Conservation (phyloP, 2,329 filamentous ascomycete genomes). For the Zymoseptoria pseudotritici region DNA sequence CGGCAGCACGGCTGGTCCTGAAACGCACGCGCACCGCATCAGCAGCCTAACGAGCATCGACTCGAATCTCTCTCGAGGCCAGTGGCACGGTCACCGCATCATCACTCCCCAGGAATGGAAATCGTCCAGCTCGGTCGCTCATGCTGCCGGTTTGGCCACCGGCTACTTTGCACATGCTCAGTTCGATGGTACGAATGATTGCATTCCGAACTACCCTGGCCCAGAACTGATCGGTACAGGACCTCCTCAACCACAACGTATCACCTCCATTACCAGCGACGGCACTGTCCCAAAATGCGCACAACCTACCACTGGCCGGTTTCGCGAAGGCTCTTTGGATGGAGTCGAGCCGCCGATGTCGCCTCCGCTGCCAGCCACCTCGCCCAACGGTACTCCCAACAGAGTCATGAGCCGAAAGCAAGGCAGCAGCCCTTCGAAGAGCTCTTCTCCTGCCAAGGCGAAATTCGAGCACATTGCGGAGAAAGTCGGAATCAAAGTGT, state of each 20-base stretch:
- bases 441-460: slow-evolving; percentile 37
- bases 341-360: slow-evolving; percentile 18
- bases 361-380: slow-evolving; percentile 11
- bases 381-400: slow-evolving; percentile 15
- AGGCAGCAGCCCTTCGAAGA: slow-evolving; percentile 19
- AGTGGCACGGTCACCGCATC: slow-evolving; percentile 21
- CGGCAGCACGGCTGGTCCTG: slow-evolving; percentile 6
- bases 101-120: slow-evolving; percentile 30
- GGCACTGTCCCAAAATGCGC: background rate
- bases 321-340: slow-evolving; percentile 22
- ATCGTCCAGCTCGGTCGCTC: slow-evolving; percentile 24
- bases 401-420: slow-evolving; percentile 6
- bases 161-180: slow-evolving; percentile 28
- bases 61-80: slow-evolving; percentile 16
- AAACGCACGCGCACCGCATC: slow-evolving; percentile 15
- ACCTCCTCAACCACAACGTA: slow-evolving; percentile 9
- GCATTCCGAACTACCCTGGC: slow-evolving; percentile 5
- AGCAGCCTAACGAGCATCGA: slow-evolving; percentile 24
- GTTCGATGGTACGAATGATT: slow-evolving; percentile 27
- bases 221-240: slow-evolving; percentile 11
- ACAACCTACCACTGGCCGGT: slow-evolving; percentile 12
- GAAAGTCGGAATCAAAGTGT: slow-evolving; percentile 35
- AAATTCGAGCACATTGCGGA: slow-evolving; percentile 42
- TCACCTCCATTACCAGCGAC: slow-evolving; percentile 5
- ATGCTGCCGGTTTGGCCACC: slow-evolving; percentile 25